Conservation (phyloP, 495 filamentous ascomycete genomes). For the Bryoglossum gracile region DNA sequence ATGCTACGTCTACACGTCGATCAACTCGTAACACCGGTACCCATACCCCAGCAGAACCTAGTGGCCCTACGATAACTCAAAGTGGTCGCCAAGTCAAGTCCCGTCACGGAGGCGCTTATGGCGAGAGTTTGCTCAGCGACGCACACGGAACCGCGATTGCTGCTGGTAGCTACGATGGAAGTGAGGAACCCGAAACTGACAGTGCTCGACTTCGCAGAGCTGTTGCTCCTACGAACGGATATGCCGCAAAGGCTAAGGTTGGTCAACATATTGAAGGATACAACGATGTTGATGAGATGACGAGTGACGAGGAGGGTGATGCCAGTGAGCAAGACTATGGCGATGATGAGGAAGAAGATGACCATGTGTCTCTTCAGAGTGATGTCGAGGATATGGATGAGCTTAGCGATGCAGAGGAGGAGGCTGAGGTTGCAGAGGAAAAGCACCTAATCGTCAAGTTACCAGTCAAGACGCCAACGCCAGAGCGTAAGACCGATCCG, state of each 20-base stretch:
- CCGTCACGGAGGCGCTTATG: conserved; percentile 69
- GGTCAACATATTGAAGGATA: conserved; percentile 38
- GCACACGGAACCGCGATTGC: conserved; percentile 34
- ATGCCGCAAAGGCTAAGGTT: conserved; percentile 29
- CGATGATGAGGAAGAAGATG: conserved; percentile 67
- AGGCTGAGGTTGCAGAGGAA: conserved; percentile 45
- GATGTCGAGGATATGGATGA: conserved; percentile 54
- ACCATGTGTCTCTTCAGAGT: conserved; percentile 50
- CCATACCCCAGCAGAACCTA: conserved; percentile 58
- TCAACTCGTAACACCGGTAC: conserved; percentile 69
- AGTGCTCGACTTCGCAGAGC: conserved; percentile 21
- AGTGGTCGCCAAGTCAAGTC: conserved; percentile 82
- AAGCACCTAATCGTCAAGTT: conserved; percentile 61
- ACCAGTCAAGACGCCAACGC: conserved; percentile 32
- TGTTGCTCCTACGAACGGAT: conserved; percentile 32
- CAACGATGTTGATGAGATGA: conserved; percentile 54
- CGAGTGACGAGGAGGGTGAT: conserved; percentile 60
- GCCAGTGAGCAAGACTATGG: conserved; percentile 56
- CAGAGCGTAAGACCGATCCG: conserved; percentile 13
- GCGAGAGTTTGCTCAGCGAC: conserved; percentile 57
- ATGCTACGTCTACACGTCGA: conserved; percentile 58
- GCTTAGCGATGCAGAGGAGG: conserved; percentile 38
- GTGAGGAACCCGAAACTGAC: conserved; percentile 13
- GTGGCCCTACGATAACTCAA: conserved; percentile 75
- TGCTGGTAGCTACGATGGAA: conserved; percentile 15